Conservation (phyloP, 2,329 filamentous ascomycete genomes). For the Calonectria multiphialidica region DNA sequence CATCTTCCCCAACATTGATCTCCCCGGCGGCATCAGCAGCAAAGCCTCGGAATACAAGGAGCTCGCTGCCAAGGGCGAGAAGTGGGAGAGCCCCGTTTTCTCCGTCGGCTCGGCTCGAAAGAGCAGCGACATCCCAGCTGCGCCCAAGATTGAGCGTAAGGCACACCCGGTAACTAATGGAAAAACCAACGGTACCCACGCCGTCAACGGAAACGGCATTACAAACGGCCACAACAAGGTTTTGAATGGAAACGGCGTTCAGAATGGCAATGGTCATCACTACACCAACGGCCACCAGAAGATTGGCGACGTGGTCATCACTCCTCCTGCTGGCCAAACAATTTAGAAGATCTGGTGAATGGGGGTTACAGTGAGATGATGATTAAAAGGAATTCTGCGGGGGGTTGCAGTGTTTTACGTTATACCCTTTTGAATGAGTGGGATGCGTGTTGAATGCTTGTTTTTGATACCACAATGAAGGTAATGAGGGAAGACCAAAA, state of each 20-base stretch:
- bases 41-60: slow-evolving; percentile 97
- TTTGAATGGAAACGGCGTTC: slow-evolving; percentile 27
- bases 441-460: slow-evolving; percentile 28
- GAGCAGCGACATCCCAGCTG: slow-evolving; percentile 77
- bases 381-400: not conserved
- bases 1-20: slow-evolving; percentile 86
- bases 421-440: slow-evolving; percentile 42
- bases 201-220: slow-evolving; percentile 28
- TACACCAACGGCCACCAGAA: slow-evolving; percentile 27
- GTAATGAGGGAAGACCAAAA: slow-evolving; percentile 30
- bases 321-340: slow-evolving; percentile 29
- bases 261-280: not conserved
- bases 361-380: not conserved
- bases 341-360: slow-evolving; percentile 26
- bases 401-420: slow-evolving; percentile 24
- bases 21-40: slow-evolving; percentile 86
- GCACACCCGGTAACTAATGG: slow-evolving; percentile 36
- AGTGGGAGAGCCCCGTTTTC: slow-evolving; percentile 96
- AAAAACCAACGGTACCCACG: slow-evolving; percentile 29
- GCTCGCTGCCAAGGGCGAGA: slow-evolving; percentile 86
- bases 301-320: slow-evolving; percentile 33
- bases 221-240: slow-evolving; percentile 3
- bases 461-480: slow-evolving; percentile 26
- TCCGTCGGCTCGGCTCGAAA: slow-evolving; percentile 82
- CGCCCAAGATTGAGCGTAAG: slow-evolving; percentile 65